Evolutionary conservation across 371 early-diverging fungal genomes (phyloP), one percentile per base, ranked within the genome.

Genomic region (Apophysomyces trapeziformis): DNA sequence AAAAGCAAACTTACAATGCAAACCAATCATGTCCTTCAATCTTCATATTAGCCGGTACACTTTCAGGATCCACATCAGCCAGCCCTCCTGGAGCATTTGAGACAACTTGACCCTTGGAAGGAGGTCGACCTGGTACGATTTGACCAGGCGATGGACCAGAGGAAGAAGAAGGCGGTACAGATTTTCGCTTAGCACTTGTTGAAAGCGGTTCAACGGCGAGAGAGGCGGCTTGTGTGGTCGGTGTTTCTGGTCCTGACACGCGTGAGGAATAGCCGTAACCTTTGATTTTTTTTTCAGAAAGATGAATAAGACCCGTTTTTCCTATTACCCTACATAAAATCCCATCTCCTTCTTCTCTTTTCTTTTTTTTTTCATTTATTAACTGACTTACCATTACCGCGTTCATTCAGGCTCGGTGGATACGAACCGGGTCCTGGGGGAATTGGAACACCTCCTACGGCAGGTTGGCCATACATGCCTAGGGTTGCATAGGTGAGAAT

Each of bases 1-100:
- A 26, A 26, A 26, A 26, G 32, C 32, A 46, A 1, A 81, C 90
- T 73, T 87, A 90, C 89, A 93, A 84, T 46, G 92, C 93, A 82
- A 92, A 87, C 96, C 96, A 96, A 84, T 96, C 96, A 9, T 81
- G 70, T 12, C 95, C 95, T 78, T 96, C 96, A n/a, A 88, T 89
- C 75, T 93, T 94, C 82, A 91, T 77, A 60, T 86, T 89, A 5
- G 90, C 73, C 13, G 95, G 95, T 18, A 93, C 90, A 37, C 75
- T 87, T 39, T 95, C 94, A 1, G 91, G 91, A 68, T 94, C 95
- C 59, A 95, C 84, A 68, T 95, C 95, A 68, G 90, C 89, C 58
- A 92, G 75, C 26, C 86, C 84, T 35, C 84, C 84, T 41, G 77
- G 69, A 21, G 56, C 66, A 12, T 63, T 56, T 12, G 65, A 57